phyloP scores from a whole-genome alignment of 2,329 filamentous ascomycete species.

The Knoxdaviesia capensis region DNA sequence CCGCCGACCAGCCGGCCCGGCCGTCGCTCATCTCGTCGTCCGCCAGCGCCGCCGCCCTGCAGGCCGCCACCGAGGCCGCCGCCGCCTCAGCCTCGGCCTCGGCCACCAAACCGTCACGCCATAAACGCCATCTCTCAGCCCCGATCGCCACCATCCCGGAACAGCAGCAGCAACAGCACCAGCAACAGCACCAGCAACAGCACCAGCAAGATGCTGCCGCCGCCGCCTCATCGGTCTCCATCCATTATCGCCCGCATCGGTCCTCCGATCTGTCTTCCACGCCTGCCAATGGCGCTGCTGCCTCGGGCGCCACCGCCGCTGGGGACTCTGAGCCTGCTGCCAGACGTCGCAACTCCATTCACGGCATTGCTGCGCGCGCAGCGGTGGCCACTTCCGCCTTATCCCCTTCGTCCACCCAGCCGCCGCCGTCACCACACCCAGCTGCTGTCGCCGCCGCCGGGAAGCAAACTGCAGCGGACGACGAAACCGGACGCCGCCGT shows the following conservation, averaged over 20 bases:
- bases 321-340: too few species aligned
- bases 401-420: too few species aligned
- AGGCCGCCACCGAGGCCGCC: not conserved
- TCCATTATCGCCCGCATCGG: too few species aligned
- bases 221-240: too few species aligned
- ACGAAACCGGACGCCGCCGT: too few species aligned
- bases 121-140: not conserved
- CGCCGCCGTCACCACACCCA: not conserved
- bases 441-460: not conserved
- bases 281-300: too few species aligned
- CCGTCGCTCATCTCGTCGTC: slow-evolving; percentile 29
- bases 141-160: not conserved
- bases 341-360: too few species aligned
- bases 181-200: not conserved
- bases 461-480: not conserved
- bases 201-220: too few species aligned
- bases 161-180: not conserved
- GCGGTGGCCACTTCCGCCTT: too few species aligned
- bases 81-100: not conserved
- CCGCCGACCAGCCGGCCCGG: slow-evolving; percentile 23
- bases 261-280: too few species aligned
- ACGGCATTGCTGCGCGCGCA: too few species aligned
- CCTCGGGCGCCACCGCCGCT: too few species aligned
- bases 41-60: slow-evolving; percentile 6
- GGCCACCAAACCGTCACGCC: not conserved